Evolutionary conservation across 2,329 filamentous ascomycete species (phyloP).

Genomic region (Monilinia polystroma): DNA sequence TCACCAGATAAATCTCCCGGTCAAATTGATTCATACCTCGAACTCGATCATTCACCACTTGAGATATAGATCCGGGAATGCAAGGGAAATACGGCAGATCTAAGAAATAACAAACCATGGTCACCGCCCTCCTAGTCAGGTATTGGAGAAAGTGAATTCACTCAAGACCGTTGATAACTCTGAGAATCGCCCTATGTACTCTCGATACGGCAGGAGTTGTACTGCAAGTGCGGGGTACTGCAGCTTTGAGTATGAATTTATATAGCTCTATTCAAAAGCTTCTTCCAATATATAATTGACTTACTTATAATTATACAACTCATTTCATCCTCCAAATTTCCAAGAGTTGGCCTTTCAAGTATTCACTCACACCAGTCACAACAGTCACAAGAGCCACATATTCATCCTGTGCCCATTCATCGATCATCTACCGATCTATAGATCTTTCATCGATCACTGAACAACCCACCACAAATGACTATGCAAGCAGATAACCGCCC

Average conservation of each 20-base stretch:
- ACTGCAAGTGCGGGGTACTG: neutral
- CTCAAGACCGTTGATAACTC: neutral
- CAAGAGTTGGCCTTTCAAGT: neutral
- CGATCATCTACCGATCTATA: neutral
- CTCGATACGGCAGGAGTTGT: neutral
- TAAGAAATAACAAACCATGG: no score
- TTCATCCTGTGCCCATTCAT: neutral
- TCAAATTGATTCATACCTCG: neutral
- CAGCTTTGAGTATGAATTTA: neutral
- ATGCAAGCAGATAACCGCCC: neutral
- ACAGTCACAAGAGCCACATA: neutral
- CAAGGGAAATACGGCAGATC: neutral
- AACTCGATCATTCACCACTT: neutral
- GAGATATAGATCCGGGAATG: no score
- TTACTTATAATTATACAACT: neutral
- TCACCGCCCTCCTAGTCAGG: neutral
- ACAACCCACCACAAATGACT: no score
- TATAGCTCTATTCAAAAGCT: neutral
- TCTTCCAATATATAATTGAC: neutral
- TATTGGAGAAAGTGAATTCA: neutral
- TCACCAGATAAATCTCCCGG: no score
- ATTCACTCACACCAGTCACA: neutral
- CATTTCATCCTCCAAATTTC: neutral
- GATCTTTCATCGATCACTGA: neutral
- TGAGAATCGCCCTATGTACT: neutral